Percentiles rank a stretch among this genome's conserved stretches.
phyloP scores from a whole-genome alignment of 1,284 basidiomycete genomes.

The Cryptococcus jaspeensis region DNA sequence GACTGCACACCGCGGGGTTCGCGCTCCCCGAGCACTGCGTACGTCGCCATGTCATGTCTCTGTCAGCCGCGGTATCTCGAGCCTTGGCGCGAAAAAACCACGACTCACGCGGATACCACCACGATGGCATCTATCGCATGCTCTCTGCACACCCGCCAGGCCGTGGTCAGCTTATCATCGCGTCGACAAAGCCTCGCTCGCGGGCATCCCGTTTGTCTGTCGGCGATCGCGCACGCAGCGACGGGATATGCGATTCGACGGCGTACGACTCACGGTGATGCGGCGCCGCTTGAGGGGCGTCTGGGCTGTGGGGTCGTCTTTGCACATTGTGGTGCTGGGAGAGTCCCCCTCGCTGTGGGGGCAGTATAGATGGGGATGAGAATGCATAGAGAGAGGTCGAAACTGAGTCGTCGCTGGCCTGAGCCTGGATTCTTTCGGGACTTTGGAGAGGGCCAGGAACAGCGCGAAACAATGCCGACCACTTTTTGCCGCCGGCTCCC shows the following conservation, averaged over 20 bases:
- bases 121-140: conserved; percentile 48
- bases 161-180: not conserved
- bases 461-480: no score
- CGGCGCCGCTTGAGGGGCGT: conserved; percentile 24
- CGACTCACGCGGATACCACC: conserved; percentile 41
- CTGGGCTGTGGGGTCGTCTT: not conserved
- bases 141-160: conserved; percentile 24
- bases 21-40: conserved; percentile 35
- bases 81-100: not conserved
- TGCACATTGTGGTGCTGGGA: not conserved
- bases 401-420: no score
- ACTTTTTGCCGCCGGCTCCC: no score
- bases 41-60: not conserved
- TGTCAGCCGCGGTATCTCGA: no score
- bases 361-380: no score
- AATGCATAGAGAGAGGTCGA: no score
- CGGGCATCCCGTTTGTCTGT: no score
- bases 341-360: no score
- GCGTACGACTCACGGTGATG: conserved; percentile 28
- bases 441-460: no score
- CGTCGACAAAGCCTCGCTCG: not conserved
- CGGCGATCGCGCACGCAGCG: no score
- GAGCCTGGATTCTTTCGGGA: no score
- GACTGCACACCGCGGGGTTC: conserved; percentile 30
- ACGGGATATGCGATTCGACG: no score